Conservation (phyloP, 2,329 filamentous ascomycete genomes). For the Alternaria hordeiaustralica region DNA sequence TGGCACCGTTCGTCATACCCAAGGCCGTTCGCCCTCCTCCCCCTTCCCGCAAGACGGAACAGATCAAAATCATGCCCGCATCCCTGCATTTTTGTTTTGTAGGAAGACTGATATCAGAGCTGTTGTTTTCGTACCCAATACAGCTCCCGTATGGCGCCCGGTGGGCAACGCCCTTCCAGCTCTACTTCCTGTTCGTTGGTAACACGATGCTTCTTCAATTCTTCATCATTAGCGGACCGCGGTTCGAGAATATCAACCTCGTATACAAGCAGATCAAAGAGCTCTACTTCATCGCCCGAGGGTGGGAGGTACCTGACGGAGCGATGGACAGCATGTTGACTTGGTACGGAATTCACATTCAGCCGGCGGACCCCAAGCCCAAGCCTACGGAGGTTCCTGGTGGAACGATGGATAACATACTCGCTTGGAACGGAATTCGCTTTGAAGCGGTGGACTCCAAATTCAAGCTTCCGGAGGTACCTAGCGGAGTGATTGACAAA, state of each 20-base stretch:
- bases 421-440: background rate
- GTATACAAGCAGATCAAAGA: background rate
- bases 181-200: background rate
- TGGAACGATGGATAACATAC: background rate
- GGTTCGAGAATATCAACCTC: background rate
- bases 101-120: background rate
- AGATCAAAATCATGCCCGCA: background rate
- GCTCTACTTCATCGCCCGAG: background rate
- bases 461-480: background rate
- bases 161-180: background rate
- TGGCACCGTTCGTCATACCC: background rate
- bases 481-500: background rate
- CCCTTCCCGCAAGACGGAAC: background rate
- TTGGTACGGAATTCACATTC: no score
- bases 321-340: background rate
- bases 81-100: background rate
- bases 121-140: background rate
- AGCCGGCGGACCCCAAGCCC: background rate
- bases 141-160: background rate
- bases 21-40: background rate
- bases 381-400: background rate
- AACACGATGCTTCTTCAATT: slow-evolving; percentile 1
- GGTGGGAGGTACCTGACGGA: background rate
- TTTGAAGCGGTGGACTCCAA: background rate
- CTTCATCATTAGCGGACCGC: background rate